phyloP scores from a whole-genome alignment of 768 basidiomycete genomes.

The Lactifluus echinatus region DNA sequence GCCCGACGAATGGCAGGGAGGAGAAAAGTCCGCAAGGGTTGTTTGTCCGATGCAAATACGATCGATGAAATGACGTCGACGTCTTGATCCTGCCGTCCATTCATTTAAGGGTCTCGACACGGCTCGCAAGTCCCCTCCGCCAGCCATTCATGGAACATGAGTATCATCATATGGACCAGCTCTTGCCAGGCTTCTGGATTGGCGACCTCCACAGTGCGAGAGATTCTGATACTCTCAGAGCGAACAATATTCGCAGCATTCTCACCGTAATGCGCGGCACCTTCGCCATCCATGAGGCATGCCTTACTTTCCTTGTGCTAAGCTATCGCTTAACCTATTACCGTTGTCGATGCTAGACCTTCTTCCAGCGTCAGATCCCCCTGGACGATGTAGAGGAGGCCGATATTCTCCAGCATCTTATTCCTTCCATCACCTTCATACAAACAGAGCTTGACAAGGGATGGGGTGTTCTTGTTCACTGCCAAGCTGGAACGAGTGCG shows the following conservation, averaged over 20 bases:
- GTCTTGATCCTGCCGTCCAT: not conserved
- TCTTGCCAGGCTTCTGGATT: slow-evolving; percentile 76
- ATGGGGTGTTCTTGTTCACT: slow-evolving; percentile 79
- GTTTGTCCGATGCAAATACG: slow-evolving; percentile 1
- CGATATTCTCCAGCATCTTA: slow-evolving; percentile 71
- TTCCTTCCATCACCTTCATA: slow-evolving; percentile 78
- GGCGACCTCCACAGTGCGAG: slow-evolving; percentile 69
- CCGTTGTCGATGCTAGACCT: slow-evolving; percentile 42
- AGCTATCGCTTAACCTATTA: not conserved
- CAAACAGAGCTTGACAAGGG: slow-evolving; percentile 67
- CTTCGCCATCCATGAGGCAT: slow-evolving; percentile 56
- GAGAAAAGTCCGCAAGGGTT: too few relatives aligned
- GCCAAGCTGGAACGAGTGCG: slow-evolving; percentile 83
- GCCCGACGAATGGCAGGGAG: too few relatives aligned
- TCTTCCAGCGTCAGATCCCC: slow-evolving; percentile 69
- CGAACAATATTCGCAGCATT: slow-evolving; percentile 68
- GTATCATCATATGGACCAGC: slow-evolving; percentile 54
- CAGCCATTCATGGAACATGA: slow-evolving; percentile 15
- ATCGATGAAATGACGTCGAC: slow-evolving; percentile 5
- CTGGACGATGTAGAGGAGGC: slow-evolving; percentile 69
- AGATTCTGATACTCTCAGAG: slow-evolving; percentile 49
- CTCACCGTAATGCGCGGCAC: slow-evolving; percentile 65
- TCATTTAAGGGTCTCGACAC: too few relatives aligned
- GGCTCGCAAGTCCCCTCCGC: too few relatives aligned
- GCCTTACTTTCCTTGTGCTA: slow-evolving; percentile 11